Conservation (phyloP, 768 basidiomycete species). For the Rhizopogon salebrosus region DNA sequence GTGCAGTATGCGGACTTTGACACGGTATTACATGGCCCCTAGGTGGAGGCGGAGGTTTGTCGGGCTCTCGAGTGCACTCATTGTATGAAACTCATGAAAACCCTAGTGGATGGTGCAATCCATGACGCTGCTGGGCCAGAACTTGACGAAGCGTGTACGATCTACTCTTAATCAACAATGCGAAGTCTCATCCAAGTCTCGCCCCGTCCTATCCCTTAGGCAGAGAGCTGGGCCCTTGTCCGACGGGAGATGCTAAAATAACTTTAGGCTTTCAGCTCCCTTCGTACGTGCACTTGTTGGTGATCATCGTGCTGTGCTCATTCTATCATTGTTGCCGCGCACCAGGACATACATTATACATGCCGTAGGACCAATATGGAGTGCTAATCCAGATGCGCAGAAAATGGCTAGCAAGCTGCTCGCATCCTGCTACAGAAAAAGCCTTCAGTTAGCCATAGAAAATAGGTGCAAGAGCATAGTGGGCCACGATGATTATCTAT, state of each 20-base stretch:
- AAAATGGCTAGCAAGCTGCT: slow-evolving; percentile 53
- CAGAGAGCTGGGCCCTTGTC: slow-evolving; percentile 33
- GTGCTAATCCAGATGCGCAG: slow-evolving; percentile 31
- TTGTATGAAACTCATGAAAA: slow-evolving; percentile 1
- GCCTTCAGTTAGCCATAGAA: slow-evolving; percentile 56
- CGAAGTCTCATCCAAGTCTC: not conserved
- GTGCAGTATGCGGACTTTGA: not conserved
- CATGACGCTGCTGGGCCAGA: slow-evolving; percentile 68
- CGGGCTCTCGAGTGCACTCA: not conserved
- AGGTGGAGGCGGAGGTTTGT: slow-evolving; percentile 78
- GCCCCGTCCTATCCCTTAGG: not conserved
- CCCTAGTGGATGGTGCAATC: slow-evolving; percentile 76
- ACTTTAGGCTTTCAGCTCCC: slow-evolving; percentile 74
- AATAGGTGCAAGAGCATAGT: slow-evolving; percentile 64
- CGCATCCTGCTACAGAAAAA: slow-evolving; percentile 61
- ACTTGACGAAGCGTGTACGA: slow-evolving; percentile 31
- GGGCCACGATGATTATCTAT: slow-evolving; percentile 1
- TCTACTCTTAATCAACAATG: not conserved
- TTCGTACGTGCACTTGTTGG: slow-evolving; percentile 45
- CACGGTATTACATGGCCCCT: not conserved
- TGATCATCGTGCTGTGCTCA: not conserved
- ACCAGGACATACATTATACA: slow-evolving; percentile 69
- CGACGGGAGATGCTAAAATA: slow-evolving; percentile 73
- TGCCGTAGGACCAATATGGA: slow-evolving; percentile 73
- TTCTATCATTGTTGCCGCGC: not conserved